Evolutionary conservation across 23 red algal genomes (phyloP), one percentile per base, ranked within the genome.

Genomic region (Gracilaria vermiculophylla): DNA sequence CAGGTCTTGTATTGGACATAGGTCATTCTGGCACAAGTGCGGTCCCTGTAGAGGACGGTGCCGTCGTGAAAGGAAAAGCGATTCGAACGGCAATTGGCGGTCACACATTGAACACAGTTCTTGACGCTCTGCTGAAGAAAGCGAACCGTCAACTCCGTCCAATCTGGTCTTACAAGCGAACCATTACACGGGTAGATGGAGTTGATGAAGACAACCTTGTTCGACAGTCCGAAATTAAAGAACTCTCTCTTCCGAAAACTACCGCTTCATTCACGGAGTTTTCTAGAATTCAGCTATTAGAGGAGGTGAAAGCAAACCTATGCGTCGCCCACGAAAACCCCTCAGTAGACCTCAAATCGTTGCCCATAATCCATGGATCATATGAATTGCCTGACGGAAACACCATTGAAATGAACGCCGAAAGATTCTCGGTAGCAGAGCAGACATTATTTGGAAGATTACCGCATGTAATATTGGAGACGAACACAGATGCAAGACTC

Each of bases 1-100:
- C 97, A 45, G 92, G 91, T 17, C 69, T 95, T 53, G 97, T 96
- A 10, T 77, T 99, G 20, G 97, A 99, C 80, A 71, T 92, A 65
- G 97, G 97, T 32, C 89, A 92, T 57, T 87, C 83, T 10, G 81
- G 72, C 14, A 92, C 88, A 7, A 88, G 90, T 39, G 94, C 94
- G 5, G 89, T 91, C 11, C 97, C 97, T 32, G 97, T 99, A 15
- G 83, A 95, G 25, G 97, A 99, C 29, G 96, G 84, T 39, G 73
- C 77, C 15, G 81, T 94, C 1, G 71, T 94, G 29, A 90, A 91
- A 72, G 76, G 77, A 62, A 72, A 78, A 41, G 56, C 88, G 37
- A 79, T 97, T 33, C 90, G 89, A 52, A 90, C 89, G 0, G 85
- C 72, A 11, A 78, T 94, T 73, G 95, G 75, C 1, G 85, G 94